phyloP scores from a whole-genome alignment of 2,329 filamentous ascomycete genomes.

The Aspergillus sp. region DNA sequence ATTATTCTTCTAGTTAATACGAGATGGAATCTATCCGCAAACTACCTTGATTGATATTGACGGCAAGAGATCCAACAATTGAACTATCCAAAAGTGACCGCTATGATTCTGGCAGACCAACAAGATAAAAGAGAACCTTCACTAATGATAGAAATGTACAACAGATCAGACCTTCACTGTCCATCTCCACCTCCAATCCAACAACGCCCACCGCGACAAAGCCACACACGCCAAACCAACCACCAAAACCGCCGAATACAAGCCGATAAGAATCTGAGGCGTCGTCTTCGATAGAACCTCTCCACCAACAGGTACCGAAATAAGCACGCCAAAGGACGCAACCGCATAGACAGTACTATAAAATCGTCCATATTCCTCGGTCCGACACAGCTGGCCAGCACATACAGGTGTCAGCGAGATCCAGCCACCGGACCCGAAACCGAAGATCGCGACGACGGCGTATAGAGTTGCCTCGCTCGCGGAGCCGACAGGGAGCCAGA shows the following conservation, averaged over 20 bases:
- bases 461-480: constrained; percentile 43
- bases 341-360: constrained; percentile 51
- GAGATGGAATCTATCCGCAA: too few relatives aligned
- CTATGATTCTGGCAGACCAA: too few relatives aligned
- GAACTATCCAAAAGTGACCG: too few relatives aligned
- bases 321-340: constrained; percentile 46
- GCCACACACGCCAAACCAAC: constrained; percentile 31
- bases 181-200: constrained; percentile 41
- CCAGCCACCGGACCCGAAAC: constrained; percentile 51
- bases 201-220: constrained; percentile 37
- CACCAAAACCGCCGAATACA: constrained; percentile 47
- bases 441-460: constrained; percentile 48
- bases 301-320: constrained; percentile 49
- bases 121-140: too few relatives aligned
- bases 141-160: too few relatives aligned
- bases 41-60: too few relatives aligned
- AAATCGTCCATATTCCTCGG: constrained; percentile 50
- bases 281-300: constrained; percentile 49
- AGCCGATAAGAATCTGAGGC: constrained; percentile 45
- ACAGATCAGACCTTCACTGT: constrained; percentile 29
- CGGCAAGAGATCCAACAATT: too few relatives aligned
- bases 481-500: constrained; percentile 50
- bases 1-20: too few relatives aligned
- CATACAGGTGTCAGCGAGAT: constrained; percentile 49
- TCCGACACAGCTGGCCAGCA: constrained; percentile 48